A percentile compares a stretch with the other conserved stretches of the same genome.
These are phyloP conservation scores for Aspergillus ostianus DNA, from an alignment of 495 filamentous ascomycete genomes.

Conservation along the genomic window DNA sequence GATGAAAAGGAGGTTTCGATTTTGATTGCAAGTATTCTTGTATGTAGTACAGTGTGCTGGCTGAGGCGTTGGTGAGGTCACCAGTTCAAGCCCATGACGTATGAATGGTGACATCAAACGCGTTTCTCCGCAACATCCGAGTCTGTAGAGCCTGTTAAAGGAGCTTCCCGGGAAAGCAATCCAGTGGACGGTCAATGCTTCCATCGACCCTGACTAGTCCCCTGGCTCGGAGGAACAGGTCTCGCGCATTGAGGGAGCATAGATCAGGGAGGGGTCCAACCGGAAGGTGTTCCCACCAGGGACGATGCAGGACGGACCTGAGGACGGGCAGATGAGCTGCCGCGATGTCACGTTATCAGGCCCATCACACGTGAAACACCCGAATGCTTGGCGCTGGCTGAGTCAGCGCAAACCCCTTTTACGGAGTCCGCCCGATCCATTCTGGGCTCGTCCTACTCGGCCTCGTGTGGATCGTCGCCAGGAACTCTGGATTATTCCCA, in stretches of 20 bases:
- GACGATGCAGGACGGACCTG: no score
- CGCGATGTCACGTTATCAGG: no score
- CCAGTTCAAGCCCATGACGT: background rate
- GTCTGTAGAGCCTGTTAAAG: background rate
- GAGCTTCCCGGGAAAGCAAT: background rate
- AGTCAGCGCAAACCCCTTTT: constrained; percentile 43
- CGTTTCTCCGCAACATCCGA: background rate
- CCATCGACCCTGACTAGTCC: no score
- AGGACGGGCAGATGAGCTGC: no score
- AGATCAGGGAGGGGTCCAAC: no score
- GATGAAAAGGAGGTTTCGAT: background rate
- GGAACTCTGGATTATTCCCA: constrained; percentile 13
- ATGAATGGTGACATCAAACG: background rate
- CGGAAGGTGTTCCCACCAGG: no score
- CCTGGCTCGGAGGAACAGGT: no score
- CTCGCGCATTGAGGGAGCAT: no score
- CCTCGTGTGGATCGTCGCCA: constrained; percentile 23
- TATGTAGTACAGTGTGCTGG: background rate
- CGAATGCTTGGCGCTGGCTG: constrained; percentile 26
- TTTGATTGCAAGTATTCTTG: background rate
- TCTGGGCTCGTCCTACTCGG: constrained; percentile 1
- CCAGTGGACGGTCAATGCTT: background rate
- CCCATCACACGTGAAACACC: constrained; percentile 25
- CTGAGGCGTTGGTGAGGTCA: background rate
- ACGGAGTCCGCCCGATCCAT: constrained; percentile 19